phyloP scores from a whole-genome alignment of 2,329 filamentous ascomycete genomes.

The Sordariomycetes sp. region DNA sequence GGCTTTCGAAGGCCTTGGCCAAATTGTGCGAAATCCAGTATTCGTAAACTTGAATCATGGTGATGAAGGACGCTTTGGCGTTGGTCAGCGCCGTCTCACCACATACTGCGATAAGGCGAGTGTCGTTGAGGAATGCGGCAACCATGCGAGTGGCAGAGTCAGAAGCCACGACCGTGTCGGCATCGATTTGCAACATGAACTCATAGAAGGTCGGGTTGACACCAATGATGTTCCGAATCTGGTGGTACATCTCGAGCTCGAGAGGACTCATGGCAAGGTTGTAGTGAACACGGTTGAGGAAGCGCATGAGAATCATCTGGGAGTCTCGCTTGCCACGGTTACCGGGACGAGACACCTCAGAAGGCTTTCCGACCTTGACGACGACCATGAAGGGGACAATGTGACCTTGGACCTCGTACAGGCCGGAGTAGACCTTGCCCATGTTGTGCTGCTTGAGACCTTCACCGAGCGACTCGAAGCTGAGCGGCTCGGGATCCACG shows the following conservation, averaged over 20 bases:
- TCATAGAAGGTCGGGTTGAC: slow-evolving; percentile 99
- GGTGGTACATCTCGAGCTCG: slow-evolving; percentile 96
- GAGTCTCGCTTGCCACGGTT: slow-evolving; percentile 99
- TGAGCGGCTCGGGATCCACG: slow-evolving; percentile 89
- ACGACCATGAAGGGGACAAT: slow-evolving; percentile 96
- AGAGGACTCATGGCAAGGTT: slow-evolving; percentile 92
- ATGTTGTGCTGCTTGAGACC: slow-evolving; percentile 98
- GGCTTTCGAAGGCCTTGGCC: slow-evolving; percentile 90
- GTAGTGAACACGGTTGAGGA: slow-evolving; percentile 98
- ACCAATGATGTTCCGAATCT: slow-evolving; percentile 96
- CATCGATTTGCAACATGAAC: slow-evolving; percentile 92
- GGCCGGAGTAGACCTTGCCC: slow-evolving; percentile 95
- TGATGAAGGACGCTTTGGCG: slow-evolving; percentile 85
- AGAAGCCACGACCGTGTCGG: slow-evolving; percentile 84
- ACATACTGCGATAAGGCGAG: slow-evolving; percentile 84
- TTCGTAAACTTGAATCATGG: slow-evolving; percentile 99
- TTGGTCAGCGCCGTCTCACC: slow-evolving; percentile 93
- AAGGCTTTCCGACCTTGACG: slow-evolving; percentile 96
- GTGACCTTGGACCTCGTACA: slow-evolving; percentile 96
- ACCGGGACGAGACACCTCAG: slow-evolving; percentile 86
- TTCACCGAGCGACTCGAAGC: slow-evolving; percentile 93
- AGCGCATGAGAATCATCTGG: slow-evolving; percentile 97
- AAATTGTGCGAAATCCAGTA: slow-evolving; percentile 99
- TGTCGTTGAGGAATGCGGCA: slow-evolving; percentile 82
- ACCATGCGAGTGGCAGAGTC: slow-evolving; percentile 92